Percentiles rank a stretch among this genome's conserved stretches.
Evolutionary conservation across 2,329 filamentous ascomycete species (phyloP).

Genomic region (Colletotrichum navitas): DNA sequence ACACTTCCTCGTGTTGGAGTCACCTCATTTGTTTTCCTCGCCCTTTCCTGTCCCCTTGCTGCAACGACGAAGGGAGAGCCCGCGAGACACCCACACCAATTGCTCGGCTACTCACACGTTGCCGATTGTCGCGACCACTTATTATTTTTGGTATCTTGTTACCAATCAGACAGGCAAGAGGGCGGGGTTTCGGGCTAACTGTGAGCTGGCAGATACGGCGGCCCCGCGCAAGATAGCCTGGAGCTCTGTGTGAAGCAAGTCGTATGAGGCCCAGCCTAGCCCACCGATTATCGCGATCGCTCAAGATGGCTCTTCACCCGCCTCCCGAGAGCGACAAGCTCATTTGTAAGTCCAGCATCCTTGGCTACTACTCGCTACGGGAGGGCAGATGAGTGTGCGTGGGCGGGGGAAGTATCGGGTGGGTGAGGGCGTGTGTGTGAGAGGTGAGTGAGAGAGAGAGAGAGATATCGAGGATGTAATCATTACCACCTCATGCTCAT

Average conservation of each 20-base stretch:
- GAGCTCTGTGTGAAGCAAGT: neutral
- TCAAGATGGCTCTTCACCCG: constrained; percentile 61
- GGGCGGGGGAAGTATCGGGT: neutral
- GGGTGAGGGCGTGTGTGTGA: neutral
- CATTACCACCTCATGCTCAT: neutral
- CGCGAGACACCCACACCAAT: neutral
- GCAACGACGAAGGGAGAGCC: neutral
- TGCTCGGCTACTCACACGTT: neutral
- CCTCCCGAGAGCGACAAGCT: constrained; percentile 58
- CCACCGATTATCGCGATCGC: constrained; percentile 32
- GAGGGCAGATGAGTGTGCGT: neutral
- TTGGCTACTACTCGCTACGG: neutral
- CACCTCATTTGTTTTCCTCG: constrained; percentile 3
- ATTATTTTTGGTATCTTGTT: neutral
- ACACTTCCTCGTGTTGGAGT: neutral
- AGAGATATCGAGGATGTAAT: neutral
- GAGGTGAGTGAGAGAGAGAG: neutral
- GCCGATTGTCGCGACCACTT: neutral
- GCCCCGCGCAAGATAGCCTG: neutral
- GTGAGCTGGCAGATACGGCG: neutral
- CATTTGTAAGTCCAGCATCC: constrained; percentile 58
- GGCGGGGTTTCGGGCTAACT: neutral
- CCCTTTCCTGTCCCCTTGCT: neutral
- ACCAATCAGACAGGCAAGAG: neutral
- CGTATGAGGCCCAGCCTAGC: constrained; percentile 35